These are phyloP conservation scores for Tolypocladium sp. DNA, from an alignment of 2,329 filamentous ascomycete genomes.

Conservation along the genomic window DNA sequence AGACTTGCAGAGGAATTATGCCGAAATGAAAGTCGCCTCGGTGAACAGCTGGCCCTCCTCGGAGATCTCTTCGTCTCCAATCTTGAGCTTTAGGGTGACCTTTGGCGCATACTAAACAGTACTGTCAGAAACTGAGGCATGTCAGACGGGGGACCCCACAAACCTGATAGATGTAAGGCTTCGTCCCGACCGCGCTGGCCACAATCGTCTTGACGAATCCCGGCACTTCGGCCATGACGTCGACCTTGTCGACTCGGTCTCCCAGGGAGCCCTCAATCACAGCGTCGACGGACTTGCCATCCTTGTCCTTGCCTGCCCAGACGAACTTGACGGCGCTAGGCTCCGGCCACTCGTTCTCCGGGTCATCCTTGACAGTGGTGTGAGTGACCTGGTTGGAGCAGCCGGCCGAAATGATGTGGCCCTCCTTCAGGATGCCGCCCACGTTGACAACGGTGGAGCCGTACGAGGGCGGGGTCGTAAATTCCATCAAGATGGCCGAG, in stretches of 20 bases:
- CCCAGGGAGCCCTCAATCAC: conserved; percentile 61
- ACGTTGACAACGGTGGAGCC: conserved; percentile 77
- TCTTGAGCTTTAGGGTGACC: conserved; percentile 70
- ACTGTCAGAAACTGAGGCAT: not conserved
- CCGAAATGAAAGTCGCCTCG: conserved; percentile 95
- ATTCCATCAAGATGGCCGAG: conserved; percentile 93
- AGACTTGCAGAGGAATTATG: conserved; percentile 14
- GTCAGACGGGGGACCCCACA: conserved; percentile 14
- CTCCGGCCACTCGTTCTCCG: conserved; percentile 80
- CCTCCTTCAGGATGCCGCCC: conserved; percentile 73
- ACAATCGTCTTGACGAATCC: conserved; percentile 94
- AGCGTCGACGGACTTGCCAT: conserved; percentile 64
- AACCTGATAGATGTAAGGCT: conserved; percentile 97
- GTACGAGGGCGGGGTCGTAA: conserved; percentile 87
- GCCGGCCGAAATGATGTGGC: conserved; percentile 68
- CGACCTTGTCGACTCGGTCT: conserved; percentile 63
- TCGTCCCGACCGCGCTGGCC: conserved; percentile 78
- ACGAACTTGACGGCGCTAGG: conserved; percentile 65
- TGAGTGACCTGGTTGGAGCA: conserved; percentile 58
- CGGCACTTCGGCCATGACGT: conserved; percentile 94
- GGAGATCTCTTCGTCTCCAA: conserved; percentile 67
- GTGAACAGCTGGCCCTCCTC: conserved; percentile 75
- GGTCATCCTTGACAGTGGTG: conserved; percentile 59
- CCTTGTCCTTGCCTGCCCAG: conserved; percentile 71
- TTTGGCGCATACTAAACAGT: conserved; percentile 57